Conservation (phyloP, 805 yeast genomes). For the Wickerhamomyces ciferrii region DNA sequence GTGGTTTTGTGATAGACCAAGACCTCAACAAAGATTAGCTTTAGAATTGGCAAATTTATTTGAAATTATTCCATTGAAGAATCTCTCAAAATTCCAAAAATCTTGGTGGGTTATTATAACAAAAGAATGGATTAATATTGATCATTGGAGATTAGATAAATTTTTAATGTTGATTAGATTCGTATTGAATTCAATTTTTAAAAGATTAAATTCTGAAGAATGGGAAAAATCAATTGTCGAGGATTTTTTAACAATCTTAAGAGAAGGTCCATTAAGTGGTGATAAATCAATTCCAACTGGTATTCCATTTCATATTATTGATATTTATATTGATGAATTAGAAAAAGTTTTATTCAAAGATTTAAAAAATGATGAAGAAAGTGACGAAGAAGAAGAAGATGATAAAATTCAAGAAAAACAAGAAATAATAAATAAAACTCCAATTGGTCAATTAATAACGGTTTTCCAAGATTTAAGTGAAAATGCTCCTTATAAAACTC, state of each 20-base stretch:
- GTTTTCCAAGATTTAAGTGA: conserved; percentile 54
- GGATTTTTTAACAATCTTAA: conserved; percentile 36
- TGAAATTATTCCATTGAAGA: conserved; percentile 33
- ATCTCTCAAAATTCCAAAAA: conserved; percentile 47
- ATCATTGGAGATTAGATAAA: conserved; percentile 83
- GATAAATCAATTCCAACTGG: conserved; percentile 62
- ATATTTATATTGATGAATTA: conserved; percentile 79
- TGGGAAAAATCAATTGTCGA: conserved; percentile 51
- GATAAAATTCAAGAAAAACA: conserved; percentile 12
- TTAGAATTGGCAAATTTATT: conserved; percentile 59
- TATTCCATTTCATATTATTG: conserved; percentile 79
- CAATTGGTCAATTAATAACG: conserved; percentile 48
- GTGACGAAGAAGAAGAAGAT: conserved; percentile 33
- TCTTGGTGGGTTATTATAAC: conserved; percentile 80
- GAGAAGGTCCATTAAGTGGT: conserved; percentile 48
- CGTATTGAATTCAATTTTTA: conserved; percentile 60
- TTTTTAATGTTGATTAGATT: conserved; percentile 77
- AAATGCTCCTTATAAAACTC: conserved; percentile 51
- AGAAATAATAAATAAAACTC: conserved; percentile 38
- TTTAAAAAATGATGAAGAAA: conserved; percentile 40
- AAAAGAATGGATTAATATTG: conserved; percentile 81
- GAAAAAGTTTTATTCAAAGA: conserved; percentile 57
- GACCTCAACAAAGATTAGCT: conserved; percentile 86
- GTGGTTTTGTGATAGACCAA: conserved; percentile 96
- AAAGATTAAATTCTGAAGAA: conserved; percentile 41